These are phyloP conservation scores for Boletellus deceptivus DNA, from an alignment of 1,284 basidiomycete genomes.

Conservation along the genomic window DNA sequence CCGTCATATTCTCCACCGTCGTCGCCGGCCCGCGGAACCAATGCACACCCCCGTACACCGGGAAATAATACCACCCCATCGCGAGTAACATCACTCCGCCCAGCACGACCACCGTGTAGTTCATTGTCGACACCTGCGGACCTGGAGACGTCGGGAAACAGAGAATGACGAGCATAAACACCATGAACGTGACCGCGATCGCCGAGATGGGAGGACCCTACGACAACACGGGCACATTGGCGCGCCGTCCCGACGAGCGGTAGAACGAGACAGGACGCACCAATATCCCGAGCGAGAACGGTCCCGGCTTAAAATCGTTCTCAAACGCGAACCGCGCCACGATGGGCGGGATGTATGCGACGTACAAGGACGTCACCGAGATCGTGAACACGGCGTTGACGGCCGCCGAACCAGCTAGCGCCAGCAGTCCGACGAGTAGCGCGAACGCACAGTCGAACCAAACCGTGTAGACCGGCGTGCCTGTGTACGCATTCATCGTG, in stretches of 20 bases:
- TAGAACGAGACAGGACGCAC: conserved; percentile 11
- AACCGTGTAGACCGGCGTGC: conserved; percentile 34
- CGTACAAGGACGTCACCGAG: conserved; percentile 14
- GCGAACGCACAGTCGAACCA: conserved; percentile 28
- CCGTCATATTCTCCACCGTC: too few relatives aligned
- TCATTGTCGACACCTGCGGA: conserved; percentile 23
- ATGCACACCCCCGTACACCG: conserved; percentile 27
- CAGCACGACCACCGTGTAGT: conserved; percentile 32
- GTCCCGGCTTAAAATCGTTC: conserved; percentile 30
- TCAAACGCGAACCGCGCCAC: conserved; percentile 23
- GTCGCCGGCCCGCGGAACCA: conserved; percentile 26
- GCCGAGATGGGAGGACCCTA: conserved; percentile 28
- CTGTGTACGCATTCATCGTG: conserved; percentile 23
- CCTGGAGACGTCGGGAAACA: conserved; percentile 24
- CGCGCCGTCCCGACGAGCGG: neutral
- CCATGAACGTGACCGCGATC: conserved; percentile 29
- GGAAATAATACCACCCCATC: conserved; percentile 30
- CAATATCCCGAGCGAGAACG: conserved; percentile 35
- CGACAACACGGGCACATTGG: neutral
- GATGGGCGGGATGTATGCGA: conserved; percentile 28
- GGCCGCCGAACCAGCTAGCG: conserved; percentile 25
- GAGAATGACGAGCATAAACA: conserved; percentile 29
- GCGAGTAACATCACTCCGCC: conserved; percentile 23
- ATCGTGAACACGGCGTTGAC: conserved; percentile 33
- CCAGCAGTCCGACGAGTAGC: conserved; percentile 29